A percentile compares a stretch with the other conserved stretches of the same genome.
Evolutionary conservation across 176 grass and related monocot genomes (phyloP).

Genomic region (Ensete glaucum): DNA sequence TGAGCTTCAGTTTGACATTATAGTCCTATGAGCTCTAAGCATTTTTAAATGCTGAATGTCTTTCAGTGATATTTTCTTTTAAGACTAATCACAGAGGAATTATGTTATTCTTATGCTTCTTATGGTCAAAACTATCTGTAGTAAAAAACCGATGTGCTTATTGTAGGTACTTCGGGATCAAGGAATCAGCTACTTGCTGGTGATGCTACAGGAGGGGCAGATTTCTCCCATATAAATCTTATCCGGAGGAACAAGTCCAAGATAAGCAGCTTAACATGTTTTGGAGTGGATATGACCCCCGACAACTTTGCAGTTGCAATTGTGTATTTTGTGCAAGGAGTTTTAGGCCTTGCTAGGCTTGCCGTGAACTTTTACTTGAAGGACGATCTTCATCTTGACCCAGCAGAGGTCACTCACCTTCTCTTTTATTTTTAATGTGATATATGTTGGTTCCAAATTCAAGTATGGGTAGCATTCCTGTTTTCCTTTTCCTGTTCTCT

Average conservation of each 20-base stretch:
- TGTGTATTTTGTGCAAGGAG: slow-evolving; percentile 99
- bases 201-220: slow-evolving; percentile 14
- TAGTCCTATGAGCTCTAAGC: neutral
- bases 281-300: slow-evolving; percentile 78
- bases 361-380: slow-evolving; percentile 97
- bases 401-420: slow-evolving; percentile 59
- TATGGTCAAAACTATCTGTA: neutral
- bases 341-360: slow-evolving; percentile 91
- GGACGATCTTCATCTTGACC: slow-evolving; percentile 92
- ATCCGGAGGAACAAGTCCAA: slow-evolving; percentile 34
- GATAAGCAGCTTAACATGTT: slow-evolving; percentile 50
- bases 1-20: neutral
- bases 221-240: slow-evolving; percentile 30
- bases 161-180: slow-evolving; percentile 28
- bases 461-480: neutral
- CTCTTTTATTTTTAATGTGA: neutral
- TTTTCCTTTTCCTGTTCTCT: neutral
- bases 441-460: neutral
- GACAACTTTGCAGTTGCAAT: slow-evolving; percentile 96
- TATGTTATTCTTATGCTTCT: neutral
- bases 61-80: too few relatives aligned
- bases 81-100: too few relatives aligned
- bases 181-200: slow-evolving; percentile 27
- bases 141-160: slow-evolving; percentile 10
- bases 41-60: neutral